These are phyloP conservation scores for Wallacemonas sp. DNA, from an alignment of 208 protist species.

Conservation along the genomic window DNA sequence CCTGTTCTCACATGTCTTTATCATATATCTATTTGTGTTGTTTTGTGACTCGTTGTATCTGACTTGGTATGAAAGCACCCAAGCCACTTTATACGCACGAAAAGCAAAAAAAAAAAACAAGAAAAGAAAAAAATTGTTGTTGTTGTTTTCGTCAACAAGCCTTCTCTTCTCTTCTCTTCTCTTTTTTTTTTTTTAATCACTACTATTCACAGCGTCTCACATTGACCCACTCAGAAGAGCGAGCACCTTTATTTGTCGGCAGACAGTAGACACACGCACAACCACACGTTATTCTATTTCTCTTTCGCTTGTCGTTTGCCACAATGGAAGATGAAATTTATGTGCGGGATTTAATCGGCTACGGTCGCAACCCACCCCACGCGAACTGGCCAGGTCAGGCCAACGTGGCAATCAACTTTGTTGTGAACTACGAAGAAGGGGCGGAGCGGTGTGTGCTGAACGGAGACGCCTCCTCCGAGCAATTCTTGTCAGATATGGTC, in stretches of 20 bases:
- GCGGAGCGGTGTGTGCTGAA: slow-evolving; percentile 26
- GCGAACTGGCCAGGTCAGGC: slow-evolving; percentile 23
- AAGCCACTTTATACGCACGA: too few relatives aligned
- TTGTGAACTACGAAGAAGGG: slow-evolving; percentile 36
- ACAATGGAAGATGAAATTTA: slow-evolving; percentile 18
- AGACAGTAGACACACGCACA: too few relatives aligned
- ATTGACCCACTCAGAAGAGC: too few relatives aligned
- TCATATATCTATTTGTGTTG: too few relatives aligned
- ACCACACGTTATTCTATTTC: too few relatives aligned
- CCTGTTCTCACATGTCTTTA: too few relatives aligned
- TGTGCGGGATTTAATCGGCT: slow-evolving; percentile 32
- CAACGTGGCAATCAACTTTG: slow-evolving; percentile 34
- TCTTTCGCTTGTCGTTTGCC: too few relatives aligned
- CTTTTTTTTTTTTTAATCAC: not conserved
- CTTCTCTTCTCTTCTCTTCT: not conserved
- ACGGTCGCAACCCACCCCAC: slow-evolving; percentile 25
- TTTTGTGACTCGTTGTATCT: too few relatives aligned
- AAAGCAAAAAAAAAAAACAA: too few relatives aligned
- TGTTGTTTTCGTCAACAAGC: not conserved
- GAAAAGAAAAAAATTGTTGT: not conserved
- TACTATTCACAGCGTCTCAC: too few relatives aligned
- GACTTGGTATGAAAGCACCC: too few relatives aligned
- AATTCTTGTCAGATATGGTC: slow-evolving; percentile 30
- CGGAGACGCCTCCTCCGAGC: slow-evolving; percentile 25
- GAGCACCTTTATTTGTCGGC: too few relatives aligned